A percentile compares a stretch with the other conserved stretches of the same genome.
These are phyloP conservation scores for Cyberlindnera americana DNA, from an alignment of 805 yeast species.

Conservation along the genomic window DNA sequence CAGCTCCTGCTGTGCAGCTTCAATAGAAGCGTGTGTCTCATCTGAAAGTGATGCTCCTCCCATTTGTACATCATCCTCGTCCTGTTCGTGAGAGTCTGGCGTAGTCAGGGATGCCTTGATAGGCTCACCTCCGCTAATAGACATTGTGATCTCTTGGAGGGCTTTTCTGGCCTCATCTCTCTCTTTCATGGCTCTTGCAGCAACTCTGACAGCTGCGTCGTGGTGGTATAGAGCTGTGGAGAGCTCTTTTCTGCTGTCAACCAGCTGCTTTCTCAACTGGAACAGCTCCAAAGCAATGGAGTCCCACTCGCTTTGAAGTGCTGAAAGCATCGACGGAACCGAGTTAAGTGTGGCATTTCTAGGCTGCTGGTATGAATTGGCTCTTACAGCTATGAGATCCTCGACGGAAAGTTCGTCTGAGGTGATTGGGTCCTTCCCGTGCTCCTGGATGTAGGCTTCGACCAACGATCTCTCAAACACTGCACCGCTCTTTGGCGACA, in stretches of 20 bases:
- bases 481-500: constrained; percentile 67
- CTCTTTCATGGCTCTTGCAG: constrained; percentile 69
- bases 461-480: constrained; percentile 66
- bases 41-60: constrained; percentile 11
- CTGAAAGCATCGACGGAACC: constrained; percentile 71
- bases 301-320: constrained; percentile 89
- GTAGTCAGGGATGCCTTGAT: neutral
- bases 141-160: constrained; percentile 49
- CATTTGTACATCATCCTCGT: constrained; percentile 4
- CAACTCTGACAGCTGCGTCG: constrained; percentile 89
- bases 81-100: neutral
- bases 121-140: constrained; percentile 31
- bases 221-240: constrained; percentile 76
- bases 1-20: constrained; percentile 17
- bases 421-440: constrained; percentile 73
- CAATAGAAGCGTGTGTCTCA: constrained; percentile 7
- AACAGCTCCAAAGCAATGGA: constrained; percentile 78
- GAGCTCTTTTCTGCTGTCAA: constrained; percentile 63
- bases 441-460: constrained; percentile 56
- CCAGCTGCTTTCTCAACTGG: constrained; percentile 67
- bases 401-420: constrained; percentile 54
- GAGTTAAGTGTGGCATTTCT: constrained; percentile 53
- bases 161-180: constrained; percentile 71
- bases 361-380: constrained; percentile 32
- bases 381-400: constrained; percentile 50